These are phyloP conservation scores for Mycena indigotica DNA, from an alignment of 768 basidiomycete genomes.

Conservation along the genomic window DNA sequence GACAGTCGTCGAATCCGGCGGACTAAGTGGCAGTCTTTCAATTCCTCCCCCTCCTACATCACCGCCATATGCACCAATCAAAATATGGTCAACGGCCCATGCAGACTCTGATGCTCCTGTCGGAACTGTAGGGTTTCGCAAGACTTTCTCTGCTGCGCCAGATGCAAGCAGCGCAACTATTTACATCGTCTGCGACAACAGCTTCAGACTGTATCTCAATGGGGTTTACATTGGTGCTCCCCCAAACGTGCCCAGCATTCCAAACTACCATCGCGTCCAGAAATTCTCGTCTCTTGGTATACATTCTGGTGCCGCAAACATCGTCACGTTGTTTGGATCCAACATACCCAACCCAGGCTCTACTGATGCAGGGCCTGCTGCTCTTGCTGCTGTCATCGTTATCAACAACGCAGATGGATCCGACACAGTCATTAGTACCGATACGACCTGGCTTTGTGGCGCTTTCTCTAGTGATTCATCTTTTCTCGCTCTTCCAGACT, in stretches of 20 bases:
- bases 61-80: background rate
- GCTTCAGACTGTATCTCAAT: constrained; percentile 5
- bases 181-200: background rate
- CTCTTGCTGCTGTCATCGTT: constrained; percentile 5
- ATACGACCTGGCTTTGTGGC: constrained; percentile 11
- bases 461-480: background rate
- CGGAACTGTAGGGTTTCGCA: background rate
- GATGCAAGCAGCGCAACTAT: background rate
- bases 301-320: background rate
- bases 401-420: constrained; percentile 5
- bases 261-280: background rate
- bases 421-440: constrained; percentile 7
- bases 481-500: constrained; percentile 5
- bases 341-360: background rate
- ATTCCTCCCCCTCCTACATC: background rate
- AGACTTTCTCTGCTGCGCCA: background rate
- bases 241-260: constrained; percentile 2
- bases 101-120: background rate
- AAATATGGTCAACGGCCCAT: background rate
- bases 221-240: constrained; percentile 15
- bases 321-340: background rate
- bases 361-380: background rate
- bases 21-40: background rate
- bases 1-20: background rate
- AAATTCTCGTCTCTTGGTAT: background rate